A percentile compares a stretch with the other conserved stretches of the same genome.
Conservation (phyloP, 148 eudicot species). For the Rhododendron molle region DNA sequence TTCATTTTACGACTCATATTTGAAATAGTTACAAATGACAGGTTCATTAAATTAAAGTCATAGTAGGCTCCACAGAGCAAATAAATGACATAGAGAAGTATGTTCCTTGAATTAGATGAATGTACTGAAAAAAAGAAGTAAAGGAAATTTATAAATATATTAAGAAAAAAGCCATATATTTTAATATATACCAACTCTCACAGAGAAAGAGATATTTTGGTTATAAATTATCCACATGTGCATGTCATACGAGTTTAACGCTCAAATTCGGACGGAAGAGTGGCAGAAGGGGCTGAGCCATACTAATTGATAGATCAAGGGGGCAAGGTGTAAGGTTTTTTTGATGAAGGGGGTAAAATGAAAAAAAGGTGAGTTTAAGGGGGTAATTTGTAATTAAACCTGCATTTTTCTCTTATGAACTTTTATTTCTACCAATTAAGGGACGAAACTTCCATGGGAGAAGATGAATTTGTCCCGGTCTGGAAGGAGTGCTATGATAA, state of each 20-base stretch:
- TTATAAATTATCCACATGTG: not conserved
- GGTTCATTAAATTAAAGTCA: not conserved
- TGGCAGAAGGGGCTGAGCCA: not conserved
- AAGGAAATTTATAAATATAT: not conserved
- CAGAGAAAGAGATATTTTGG: not conserved
- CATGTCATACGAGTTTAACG: not conserved
- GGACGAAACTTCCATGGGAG: conserved; percentile 64
- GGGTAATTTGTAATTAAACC: not conserved
- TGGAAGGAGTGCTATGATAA: conserved; percentile 74
- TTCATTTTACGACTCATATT: not conserved
- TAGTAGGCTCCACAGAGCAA: not conserved
- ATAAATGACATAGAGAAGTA: not conserved
- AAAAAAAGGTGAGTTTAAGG: not conserved
- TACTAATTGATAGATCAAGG: not conserved
- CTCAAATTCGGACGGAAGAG: not conserved
- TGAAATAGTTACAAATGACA: not conserved
- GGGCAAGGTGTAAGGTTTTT: not conserved
- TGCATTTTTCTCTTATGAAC: not conserved
- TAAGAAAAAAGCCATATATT: not conserved
- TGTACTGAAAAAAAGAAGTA: not conserved
- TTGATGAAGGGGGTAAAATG: not conserved
- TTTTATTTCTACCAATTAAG: conserved; percentile 43
- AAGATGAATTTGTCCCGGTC: conserved; percentile 54
- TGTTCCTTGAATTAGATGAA: not conserved
- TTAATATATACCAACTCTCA: not conserved